Evolutionary conservation across 768 basidiomycete species (phyloP).

Genomic region (Suillus hirtellus): DNA sequence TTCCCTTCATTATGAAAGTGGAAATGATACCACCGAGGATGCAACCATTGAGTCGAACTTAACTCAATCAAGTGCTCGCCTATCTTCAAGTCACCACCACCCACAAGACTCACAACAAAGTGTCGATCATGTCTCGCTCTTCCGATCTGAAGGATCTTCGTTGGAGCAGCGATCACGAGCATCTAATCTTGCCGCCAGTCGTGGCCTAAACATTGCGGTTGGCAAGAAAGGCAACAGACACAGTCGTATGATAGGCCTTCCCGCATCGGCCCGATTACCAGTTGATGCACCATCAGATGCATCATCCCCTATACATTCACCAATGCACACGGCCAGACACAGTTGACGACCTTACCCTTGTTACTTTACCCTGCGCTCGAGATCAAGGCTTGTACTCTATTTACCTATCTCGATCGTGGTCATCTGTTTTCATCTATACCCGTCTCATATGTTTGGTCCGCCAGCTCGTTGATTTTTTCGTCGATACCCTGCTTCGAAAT

Average conservation of each 20-base stretch:
- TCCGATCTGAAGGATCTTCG: constrained; percentile 29
- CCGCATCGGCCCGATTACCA: constrained; percentile 40
- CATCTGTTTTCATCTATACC: constrained; percentile 30
- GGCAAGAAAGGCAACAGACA: constrained; percentile 61
- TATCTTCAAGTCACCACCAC: constrained; percentile 37
- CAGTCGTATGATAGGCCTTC: constrained; percentile 66
- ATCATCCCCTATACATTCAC: constrained; percentile 19
- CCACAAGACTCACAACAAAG: constrained; percentile 34
- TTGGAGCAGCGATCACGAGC: constrained; percentile 49
- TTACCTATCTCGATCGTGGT: constrained; percentile 17
- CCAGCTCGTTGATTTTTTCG: constrained; percentile 12
- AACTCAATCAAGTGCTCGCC: constrained; percentile 42
- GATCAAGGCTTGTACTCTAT: constrained; percentile 4
- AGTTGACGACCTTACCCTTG: constrained; percentile 16
- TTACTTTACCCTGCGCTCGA: constrained; percentile 1
- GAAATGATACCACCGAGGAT: constrained; percentile 69
- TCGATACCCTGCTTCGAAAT: constrained; percentile 22
- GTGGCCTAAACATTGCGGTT: constrained; percentile 69
- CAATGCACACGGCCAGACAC: constrained; percentile 27
- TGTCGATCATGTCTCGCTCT: constrained; percentile 20
- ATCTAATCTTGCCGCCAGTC: constrained; percentile 59
- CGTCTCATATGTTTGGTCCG: constrained; percentile 14
- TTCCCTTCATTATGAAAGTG: constrained; percentile 72
- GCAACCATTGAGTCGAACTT: constrained; percentile 44
- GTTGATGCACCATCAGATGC: constrained; percentile 9